These are phyloP conservation scores for Phytophthora chlamydospora DNA, from an alignment of 352 stramenopile genomes.

Conservation along the genomic window DNA sequence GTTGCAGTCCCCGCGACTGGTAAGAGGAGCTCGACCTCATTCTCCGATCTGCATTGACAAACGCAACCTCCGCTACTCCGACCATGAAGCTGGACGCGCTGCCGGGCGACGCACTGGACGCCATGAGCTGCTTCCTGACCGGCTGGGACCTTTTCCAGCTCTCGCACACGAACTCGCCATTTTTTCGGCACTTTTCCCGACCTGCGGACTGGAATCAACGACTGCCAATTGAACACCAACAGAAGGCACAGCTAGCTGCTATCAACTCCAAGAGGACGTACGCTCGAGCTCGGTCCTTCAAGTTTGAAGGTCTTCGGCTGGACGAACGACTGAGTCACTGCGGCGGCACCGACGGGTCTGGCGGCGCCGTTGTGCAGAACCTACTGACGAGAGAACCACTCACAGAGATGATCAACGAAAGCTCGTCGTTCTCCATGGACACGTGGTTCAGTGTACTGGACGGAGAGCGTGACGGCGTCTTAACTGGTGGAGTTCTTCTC, in stretches of 20 bases:
- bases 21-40: neutral
- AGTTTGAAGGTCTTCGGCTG: constrained; percentile 14
- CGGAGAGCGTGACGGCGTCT: constrained; percentile 14
- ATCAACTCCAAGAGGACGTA: constrained; percentile 7
- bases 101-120: constrained; percentile 4
- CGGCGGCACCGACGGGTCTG: constrained; percentile 8
- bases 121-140: constrained; percentile 13
- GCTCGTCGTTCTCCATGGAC: constrained; percentile 13
- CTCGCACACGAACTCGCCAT: constrained; percentile 8
- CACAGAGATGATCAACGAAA: neutral
- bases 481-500: constrained; percentile 11
- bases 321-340: constrained; percentile 11
- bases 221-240: neutral
- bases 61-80: neutral
- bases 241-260: neutral
- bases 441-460: constrained; percentile 20
- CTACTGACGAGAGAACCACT: constrained; percentile 2
- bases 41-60: neutral
- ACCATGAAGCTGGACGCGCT: neutral
- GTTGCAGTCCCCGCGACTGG: constrained; percentile 1
- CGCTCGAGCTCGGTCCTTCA: constrained; percentile 7
- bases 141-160: constrained; percentile 16
- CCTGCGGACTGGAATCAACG: constrained; percentile 2
- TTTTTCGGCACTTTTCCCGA: constrained; percentile 5
- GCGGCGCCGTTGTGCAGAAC: constrained; percentile 8